These are phyloP conservation scores for Mallotus repandus DNA, from an alignment of 441 rosid genomes.

Conservation along the genomic window DNA sequence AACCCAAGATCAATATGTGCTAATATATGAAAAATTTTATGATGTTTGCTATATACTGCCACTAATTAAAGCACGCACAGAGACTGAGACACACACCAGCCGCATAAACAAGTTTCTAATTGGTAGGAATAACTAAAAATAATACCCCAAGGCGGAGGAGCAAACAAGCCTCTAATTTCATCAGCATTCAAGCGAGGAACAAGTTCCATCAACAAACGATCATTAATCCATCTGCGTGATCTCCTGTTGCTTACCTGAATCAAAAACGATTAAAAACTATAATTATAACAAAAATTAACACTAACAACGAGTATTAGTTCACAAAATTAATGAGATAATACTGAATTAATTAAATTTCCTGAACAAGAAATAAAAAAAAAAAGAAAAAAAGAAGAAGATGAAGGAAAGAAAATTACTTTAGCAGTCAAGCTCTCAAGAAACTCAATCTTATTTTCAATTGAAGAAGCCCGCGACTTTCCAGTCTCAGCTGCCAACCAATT, in stretches of 20 bases:
- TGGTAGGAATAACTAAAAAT: too few relatives aligned
- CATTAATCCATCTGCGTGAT: slow-evolving; percentile 84
- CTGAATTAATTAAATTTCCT: too few relatives aligned
- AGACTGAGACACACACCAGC: too few relatives aligned
- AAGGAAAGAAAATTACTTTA: slow-evolving; percentile 42
- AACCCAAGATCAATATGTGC: slow-evolving; percentile 22
- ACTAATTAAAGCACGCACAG: too few relatives aligned
- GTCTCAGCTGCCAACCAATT: slow-evolving; percentile 44
- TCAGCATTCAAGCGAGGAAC: slow-evolving; percentile 83
- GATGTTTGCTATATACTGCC: too few relatives aligned
- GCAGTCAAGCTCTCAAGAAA: slow-evolving; percentile 81
- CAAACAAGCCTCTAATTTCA: slow-evolving; percentile 88
- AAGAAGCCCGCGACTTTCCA: slow-evolving; percentile 51
- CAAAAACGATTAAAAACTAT: not conserved
- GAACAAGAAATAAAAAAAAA: too few relatives aligned
- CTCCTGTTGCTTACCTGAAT: slow-evolving; percentile 78
- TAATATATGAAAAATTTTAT: not conserved
- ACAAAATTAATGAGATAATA: not conserved
- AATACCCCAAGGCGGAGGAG: slow-evolving; percentile 97
- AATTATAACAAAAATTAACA: not conserved
- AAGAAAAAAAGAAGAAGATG: too few relatives aligned
- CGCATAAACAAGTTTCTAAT: too few relatives aligned
- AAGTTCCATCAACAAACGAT: slow-evolving; percentile 90
- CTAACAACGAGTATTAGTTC: not conserved
- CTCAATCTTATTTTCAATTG: slow-evolving; percentile 88